These are phyloP conservation scores for Agrostemma githago DNA, from an alignment of 148 eudicot species.

Conservation along the genomic window DNA sequence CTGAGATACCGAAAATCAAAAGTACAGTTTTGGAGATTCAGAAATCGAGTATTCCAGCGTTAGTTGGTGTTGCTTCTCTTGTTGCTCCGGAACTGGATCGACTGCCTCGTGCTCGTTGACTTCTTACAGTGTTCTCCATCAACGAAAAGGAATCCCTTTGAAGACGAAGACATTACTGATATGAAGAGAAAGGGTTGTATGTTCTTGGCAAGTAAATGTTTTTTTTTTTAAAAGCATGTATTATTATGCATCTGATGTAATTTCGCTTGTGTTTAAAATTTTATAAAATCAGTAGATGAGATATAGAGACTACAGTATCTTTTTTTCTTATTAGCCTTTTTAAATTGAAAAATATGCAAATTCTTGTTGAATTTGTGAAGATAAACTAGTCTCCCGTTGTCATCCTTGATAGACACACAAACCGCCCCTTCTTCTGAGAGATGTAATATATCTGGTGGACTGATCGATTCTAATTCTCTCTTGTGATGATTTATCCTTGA, in stretches of 20 bases:
- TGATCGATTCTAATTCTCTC: no score
- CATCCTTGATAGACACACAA: no score
- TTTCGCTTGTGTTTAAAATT: neutral
- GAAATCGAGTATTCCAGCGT: constrained; percentile 32
- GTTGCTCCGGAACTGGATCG: constrained; percentile 65
- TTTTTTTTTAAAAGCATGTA: no score
- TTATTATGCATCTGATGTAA: neutral
- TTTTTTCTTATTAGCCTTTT: neutral
- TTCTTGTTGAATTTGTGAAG: neutral
- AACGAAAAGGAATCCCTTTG: no score
- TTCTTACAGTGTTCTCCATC: neutral
- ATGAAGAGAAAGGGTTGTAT: no score
- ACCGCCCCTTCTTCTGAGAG: no score
- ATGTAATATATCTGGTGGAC: neutral
- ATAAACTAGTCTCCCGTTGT: no score
- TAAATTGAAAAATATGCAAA: neutral
- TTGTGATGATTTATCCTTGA: no score
- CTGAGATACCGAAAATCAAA: constrained; percentile 58
- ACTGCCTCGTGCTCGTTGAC: constrained; percentile 56
- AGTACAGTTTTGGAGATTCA: constrained; percentile 42
- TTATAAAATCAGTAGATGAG: neutral
- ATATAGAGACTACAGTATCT: neutral
- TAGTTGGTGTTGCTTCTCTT: constrained; percentile 52
- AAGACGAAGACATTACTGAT: neutral
- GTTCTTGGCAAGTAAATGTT: neutral